Evolutionary conservation across 2,329 filamentous ascomycete genomes (phyloP), one percentile per base, ranked within the genome.

Genomic region (Anthostomella pinea): DNA sequence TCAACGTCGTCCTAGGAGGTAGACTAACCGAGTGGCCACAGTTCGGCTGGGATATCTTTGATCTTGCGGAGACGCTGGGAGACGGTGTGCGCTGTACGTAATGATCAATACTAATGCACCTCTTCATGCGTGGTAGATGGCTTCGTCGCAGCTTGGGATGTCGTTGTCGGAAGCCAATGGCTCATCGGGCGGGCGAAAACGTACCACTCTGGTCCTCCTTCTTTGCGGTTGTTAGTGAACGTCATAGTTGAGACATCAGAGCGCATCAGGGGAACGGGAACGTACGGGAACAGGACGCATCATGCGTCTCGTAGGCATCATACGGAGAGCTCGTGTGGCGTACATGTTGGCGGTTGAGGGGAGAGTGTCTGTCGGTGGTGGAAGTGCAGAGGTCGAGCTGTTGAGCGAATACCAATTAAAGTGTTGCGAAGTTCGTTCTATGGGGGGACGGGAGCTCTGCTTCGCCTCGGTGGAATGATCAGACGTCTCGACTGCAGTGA

Each of bases 41-140:
- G 77, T 77, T 98, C 93, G 54, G 88, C 81, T 54, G 93, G 93
- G 62, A 97, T 85, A 70, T 83, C 82, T 78, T 85, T 90, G 61
- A 96, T 76, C 64, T 81, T 84, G 65, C 90, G 86, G 58, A 98
- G 76, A 65, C 91, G 87, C 75, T 97, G 93, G 52, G 91, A 95
- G 68, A 97, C 81, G 58, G 91, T 96, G 74, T 97, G 93, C 64
- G 88, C 93, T 98, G 45, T 41, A 48, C 38, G 45, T 32, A 50
- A 33, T 39, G 29, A 34, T 49, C 29, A 46, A 48, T 38, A 42
- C 42, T n/a, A 41, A 34, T 34, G 19, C 18, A n/a, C 19, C 15
- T 31, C 32, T 23, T 18, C 27, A 38, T 21, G 18, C 29, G 33
- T 9, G 6, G 16, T 29, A 14, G 10, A 17, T 21, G 20, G 18